Percentiles rank a stretch among this genome's conserved stretches.
Evolutionary conservation across 2,329 filamentous ascomycete species (phyloP).

Genomic region (Cladosporium austrohemisphaericum): DNA sequence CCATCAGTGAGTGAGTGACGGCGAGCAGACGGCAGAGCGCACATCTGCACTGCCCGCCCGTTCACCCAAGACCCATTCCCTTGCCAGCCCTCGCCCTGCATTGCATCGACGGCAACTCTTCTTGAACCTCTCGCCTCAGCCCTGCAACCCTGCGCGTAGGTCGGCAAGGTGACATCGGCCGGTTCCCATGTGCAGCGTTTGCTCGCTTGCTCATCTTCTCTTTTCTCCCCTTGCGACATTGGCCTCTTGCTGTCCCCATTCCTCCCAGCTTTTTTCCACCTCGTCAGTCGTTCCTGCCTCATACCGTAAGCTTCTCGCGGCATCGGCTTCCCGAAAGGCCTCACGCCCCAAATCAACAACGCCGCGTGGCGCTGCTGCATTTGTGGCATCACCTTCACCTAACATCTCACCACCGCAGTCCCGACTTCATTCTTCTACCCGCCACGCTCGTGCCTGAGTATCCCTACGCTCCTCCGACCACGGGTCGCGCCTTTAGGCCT

Average conservation of each 20-base stretch:
- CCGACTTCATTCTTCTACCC: slow-evolving; percentile 11
- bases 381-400: neutral
- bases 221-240: slow-evolving; percentile 2
- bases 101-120: neutral
- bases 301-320: neutral
- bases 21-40: neutral
- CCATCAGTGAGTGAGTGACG: neutral
- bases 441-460: slow-evolving; percentile 13
- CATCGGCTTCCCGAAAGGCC: slow-evolving; percentile 5
- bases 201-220: neutral
- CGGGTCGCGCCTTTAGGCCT: neutral
- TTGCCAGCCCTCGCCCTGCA: slow-evolving; percentile 14
- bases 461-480: slow-evolving; percentile 2
- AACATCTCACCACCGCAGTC: neutral
- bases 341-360: neutral
- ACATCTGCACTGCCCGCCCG: slow-evolving; percentile 5
- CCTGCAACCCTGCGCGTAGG: slow-evolving; percentile 7
- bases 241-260: neutral
- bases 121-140: slow-evolving; percentile 12
- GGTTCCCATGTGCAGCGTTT: slow-evolving; percentile 1
- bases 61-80: slow-evolving; percentile 12
- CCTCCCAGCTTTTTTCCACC: slow-evolving; percentile 10
- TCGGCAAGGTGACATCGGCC: slow-evolving; percentile 14
- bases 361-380: slow-evolving; percentile 12
- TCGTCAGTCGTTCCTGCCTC: slow-evolving; percentile 8